Base-by-base conservation (phyloP, 2,329 filamentous ascomycete genomes). In the Thelonectria discophora region DNA sequence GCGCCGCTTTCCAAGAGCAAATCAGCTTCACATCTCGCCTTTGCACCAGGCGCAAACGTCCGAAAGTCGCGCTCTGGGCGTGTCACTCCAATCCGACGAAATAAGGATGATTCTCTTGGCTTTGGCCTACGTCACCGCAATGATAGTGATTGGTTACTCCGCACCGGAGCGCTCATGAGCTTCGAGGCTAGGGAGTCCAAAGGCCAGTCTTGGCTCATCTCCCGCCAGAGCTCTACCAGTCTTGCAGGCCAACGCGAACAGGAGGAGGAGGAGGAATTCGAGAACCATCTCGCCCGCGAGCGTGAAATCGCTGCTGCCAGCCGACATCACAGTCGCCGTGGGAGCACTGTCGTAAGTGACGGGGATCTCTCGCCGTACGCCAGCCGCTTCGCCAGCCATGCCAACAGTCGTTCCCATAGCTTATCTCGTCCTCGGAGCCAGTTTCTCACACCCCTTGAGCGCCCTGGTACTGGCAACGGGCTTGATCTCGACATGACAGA, bases 121-220 rank as follows among this genome's bases (percentile, higher is more conserved):
- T 65, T 74, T 17, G 68, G 64, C 20, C 74, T 64, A 62, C 70
- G 72, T 34, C 79, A 83, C 63, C 75, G 75, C 39, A 78, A 78
- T 58, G 83, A 88, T 67, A 85, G 84, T 58, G 88, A 90, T 75
- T 91, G 88, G 88, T 77, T 91, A 47, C 79, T 89, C 21, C 82
- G 88, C 30, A 84, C 87, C 1, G 88, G 88, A 48, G 86, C 86
- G 7, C 72, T 88, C 48, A 84, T 91, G 67, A 84, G 84, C 58
- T 83, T 82, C 53, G 86, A 88, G 72, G 81, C 87, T 17, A 80
- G 88, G 58, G 88, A 91, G 72, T 88, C 80, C 69, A 90, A 90
- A 75, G 89, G 89, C 13, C 88, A 91, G 74, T 78, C 84, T 13
- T 91, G 89, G 89, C 82, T 91, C 18, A 79, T 86, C n/a, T 86